Conservation (phyloP, 2,329 filamentous ascomycete genomes). For the Atkinsonella hypoxylon region DNA sequence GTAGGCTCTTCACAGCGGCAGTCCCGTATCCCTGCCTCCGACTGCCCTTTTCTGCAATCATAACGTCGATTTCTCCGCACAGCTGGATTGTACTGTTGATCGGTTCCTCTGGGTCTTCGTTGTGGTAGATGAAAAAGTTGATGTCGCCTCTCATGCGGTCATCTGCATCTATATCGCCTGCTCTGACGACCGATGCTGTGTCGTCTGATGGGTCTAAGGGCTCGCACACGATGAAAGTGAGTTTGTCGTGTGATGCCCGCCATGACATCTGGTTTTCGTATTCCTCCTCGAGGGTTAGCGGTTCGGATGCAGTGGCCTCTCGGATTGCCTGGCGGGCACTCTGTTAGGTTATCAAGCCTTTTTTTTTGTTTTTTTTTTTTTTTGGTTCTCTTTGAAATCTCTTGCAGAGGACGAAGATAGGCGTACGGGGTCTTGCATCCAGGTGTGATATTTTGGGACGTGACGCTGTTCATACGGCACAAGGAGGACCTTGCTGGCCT, state of each 20-base stretch:
- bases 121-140: conserved; percentile 61
- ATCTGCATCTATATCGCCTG: conserved; percentile 39
- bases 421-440: conserved; percentile 73
- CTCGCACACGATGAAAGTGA: conserved; percentile 80
- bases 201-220: conserved; percentile 18
- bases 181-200: conserved; percentile 10
- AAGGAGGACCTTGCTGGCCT: conserved; percentile 54
- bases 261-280: conserved; percentile 85
- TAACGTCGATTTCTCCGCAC: conserved; percentile 72
- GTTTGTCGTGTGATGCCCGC: conserved; percentile 70
- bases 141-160: conserved; percentile 59
- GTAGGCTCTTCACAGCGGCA: conserved; percentile 52
- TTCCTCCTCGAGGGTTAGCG: conserved; percentile 67
- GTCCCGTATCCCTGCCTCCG: conserved; percentile 54
- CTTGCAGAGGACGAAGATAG: too few relatives aligned
- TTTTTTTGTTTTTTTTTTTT: conserved; percentile 5
- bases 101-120: conserved; percentile 1
- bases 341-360: conserved; percentile 6
- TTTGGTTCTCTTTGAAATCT: background rate
- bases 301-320: conserved; percentile 77
- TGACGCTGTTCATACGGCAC: conserved; percentile 78
- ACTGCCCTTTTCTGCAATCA: conserved; percentile 55
- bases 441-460: conserved; percentile 71
- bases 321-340: conserved; percentile 49
- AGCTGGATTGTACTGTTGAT: conserved; percentile 11